Evolutionary conservation across 805 yeast species (phyloP), one percentile per base, ranked within the genome.

Genomic region (Debaryomyces castellii): DNA sequence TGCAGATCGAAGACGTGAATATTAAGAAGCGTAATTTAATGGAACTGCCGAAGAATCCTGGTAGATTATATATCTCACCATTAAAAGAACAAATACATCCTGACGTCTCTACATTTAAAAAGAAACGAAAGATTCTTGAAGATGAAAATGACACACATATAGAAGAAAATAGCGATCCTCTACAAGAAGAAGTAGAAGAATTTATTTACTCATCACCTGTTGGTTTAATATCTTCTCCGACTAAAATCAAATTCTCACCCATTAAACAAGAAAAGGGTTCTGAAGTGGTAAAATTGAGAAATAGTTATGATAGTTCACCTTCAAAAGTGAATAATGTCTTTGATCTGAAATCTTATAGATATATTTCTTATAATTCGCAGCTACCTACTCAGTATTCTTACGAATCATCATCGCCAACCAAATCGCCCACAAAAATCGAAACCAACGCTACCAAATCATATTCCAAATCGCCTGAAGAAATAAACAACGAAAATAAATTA

Each of bases 351-450:
- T 30, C 34, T 14, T 14, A 14, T 11, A 30, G 16, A 20, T 32
- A 34, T 16, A 16, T 30, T 3, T n/a, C n/a, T n/a, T 39, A 39
- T 22, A 43, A 43, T 20, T 43, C 46, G 7, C 46, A 45, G 22
- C 27, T 45, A 34, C 45, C 48, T 10, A 45, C 48, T 2, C 48
- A 41, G 25, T 41, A 36, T 39, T 45, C 48, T 16, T 35, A 41
- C 20, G 45, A 45, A 5, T 43, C 46, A 6, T 38, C 46, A n/a
- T 30, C 34, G 8, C 46, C 46, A 8, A 38, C 33, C 17, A 42
- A 38, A 30, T 34, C 40, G 8, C 25, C 40, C 5, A 9, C 21
- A 20, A 38, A 25, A 18, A 32, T 46, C 18, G 22, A 23, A 14
- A 34, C n/a, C n/a, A n/a, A n/a, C n/a, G n/a, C n/a, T 32, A 16